phyloP scores from a whole-genome alignment of 441 rosid genomes.

The Brassica balearica region DNA sequence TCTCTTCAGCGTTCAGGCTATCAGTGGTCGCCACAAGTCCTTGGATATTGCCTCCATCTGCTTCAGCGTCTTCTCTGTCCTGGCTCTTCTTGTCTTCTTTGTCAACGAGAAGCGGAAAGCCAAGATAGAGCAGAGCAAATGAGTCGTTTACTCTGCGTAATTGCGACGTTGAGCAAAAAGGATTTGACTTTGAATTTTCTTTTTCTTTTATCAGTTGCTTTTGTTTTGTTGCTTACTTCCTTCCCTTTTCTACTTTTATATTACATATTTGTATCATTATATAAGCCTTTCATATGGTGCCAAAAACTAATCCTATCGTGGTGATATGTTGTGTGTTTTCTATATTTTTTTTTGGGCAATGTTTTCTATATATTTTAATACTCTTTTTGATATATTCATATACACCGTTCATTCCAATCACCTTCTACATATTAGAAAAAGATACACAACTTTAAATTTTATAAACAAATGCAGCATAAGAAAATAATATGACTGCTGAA shows the following conservation, averaged over 20 bases:
- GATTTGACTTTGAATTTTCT: slow-evolving; percentile 36
- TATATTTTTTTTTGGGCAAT: too few relatives aligned
- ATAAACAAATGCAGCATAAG: too few relatives aligned
- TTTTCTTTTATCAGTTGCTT: slow-evolving; percentile 12
- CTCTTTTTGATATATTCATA: too few relatives aligned
- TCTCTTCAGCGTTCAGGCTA: slow-evolving; percentile 48
- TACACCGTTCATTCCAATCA: too few relatives aligned
- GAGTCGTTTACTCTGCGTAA: slow-evolving; percentile 34
- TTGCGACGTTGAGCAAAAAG: slow-evolving; percentile 15
- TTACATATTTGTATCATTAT: too few relatives aligned
- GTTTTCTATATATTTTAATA: too few relatives aligned
- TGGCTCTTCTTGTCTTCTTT: slow-evolving; percentile 52
- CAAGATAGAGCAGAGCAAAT: slow-evolving; percentile 44
- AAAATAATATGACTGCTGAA: too few relatives aligned
- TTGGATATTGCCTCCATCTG: slow-evolving; percentile 54
- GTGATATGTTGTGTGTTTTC: too few relatives aligned
- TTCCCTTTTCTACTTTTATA: slow-evolving; percentile 7
- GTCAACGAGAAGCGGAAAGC: slow-evolving; percentile 49
- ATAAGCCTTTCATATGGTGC: too few relatives aligned
- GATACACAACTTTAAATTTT: too few relatives aligned
- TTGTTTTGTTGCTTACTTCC: slow-evolving; percentile 26
- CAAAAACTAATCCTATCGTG: too few relatives aligned
- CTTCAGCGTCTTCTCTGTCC: slow-evolving; percentile 56
- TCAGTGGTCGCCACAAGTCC: slow-evolving; percentile 51
- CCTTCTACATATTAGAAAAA: too few relatives aligned